These are phyloP conservation scores for Carex kokanica DNA, from an alignment of 176 grass and related monocot genomes.

Conservation along the genomic window DNA sequence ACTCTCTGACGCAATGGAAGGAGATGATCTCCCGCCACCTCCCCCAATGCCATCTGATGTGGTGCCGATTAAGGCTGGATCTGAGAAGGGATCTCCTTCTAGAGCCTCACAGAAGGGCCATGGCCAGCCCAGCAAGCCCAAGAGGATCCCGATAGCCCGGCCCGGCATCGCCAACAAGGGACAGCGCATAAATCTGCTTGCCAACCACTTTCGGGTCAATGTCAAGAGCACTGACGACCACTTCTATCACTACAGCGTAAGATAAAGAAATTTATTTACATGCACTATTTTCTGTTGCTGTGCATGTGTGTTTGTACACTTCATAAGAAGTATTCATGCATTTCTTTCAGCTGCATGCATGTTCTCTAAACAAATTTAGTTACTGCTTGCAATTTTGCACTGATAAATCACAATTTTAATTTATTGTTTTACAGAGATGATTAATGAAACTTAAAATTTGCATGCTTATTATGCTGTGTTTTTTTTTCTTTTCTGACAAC, in stretches of 20 bases:
- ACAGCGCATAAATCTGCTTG: conserved; percentile 32
- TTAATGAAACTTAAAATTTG: background rate
- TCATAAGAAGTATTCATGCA: too few relatives aligned
- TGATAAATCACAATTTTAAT: too few relatives aligned
- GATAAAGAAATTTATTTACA: background rate
- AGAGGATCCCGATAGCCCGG: conserved; percentile 37
- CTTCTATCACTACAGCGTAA: conserved; percentile 73
- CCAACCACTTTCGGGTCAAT: conserved; percentile 76
- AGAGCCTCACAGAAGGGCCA: background rate
- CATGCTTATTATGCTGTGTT: background rate
- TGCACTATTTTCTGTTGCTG: too few relatives aligned
- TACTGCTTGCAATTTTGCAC: too few relatives aligned
- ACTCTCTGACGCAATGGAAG: conserved; percentile 16
- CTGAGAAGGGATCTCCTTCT: conserved; percentile 10
- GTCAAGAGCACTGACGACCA: conserved; percentile 37
- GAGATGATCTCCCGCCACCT: conserved; percentile 39
- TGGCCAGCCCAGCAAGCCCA: conserved; percentile 34
- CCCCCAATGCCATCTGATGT: conserved; percentile 25
- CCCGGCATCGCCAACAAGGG: conserved; percentile 50
- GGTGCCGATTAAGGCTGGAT: conserved; percentile 31
- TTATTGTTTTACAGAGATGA: too few relatives aligned
- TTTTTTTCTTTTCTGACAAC: background rate
- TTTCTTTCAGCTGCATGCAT: too few relatives aligned
- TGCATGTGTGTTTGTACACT: too few relatives aligned
- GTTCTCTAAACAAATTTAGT: too few relatives aligned